Conservation (phyloP, 1,139 yeast species). For the Arxiozyma bovina region DNA sequence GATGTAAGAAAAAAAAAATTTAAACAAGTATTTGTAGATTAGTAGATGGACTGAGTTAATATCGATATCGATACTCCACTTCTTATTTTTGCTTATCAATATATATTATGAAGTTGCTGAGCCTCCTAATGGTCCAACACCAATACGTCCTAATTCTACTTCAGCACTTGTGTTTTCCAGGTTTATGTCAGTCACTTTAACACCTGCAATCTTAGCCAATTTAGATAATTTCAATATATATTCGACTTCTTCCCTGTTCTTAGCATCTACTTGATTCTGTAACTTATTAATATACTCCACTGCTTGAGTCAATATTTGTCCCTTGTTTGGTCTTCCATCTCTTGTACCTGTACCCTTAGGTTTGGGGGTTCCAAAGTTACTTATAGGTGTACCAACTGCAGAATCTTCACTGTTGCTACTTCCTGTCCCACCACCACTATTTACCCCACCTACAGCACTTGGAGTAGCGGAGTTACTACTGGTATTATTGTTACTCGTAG, state of each 20-base stretch:
- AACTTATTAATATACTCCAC: constrained; percentile 73
- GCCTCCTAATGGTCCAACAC: constrained; percentile 57
- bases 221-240: constrained; percentile 52
- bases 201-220: constrained; percentile 31
- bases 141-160: constrained; percentile 62
- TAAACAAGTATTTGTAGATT: too few relatives aligned
- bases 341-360: constrained; percentile 37
- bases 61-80: too few relatives aligned
- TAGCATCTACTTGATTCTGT: constrained; percentile 68
- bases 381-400: constrained; percentile 59
- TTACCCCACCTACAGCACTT: neutral
- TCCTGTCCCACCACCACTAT: neutral
- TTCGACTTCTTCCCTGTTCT: constrained; percentile 71
- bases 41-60: neutral
- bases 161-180: constrained; percentile 75
- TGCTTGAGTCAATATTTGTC: constrained; percentile 75
- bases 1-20: too few relatives aligned
- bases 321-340: constrained; percentile 89
- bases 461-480: constrained; percentile 4
- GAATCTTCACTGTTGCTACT: constrained; percentile 6
- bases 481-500: neutral
- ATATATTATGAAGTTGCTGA: neutral
- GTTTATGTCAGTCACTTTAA: constrained; percentile 34
- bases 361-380: constrained; percentile 55
- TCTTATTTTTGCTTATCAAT: neutral